Evolutionary conservation across 257 asterid genomes (phyloP).

Genomic region (Solanum appendiculatum): DNA sequence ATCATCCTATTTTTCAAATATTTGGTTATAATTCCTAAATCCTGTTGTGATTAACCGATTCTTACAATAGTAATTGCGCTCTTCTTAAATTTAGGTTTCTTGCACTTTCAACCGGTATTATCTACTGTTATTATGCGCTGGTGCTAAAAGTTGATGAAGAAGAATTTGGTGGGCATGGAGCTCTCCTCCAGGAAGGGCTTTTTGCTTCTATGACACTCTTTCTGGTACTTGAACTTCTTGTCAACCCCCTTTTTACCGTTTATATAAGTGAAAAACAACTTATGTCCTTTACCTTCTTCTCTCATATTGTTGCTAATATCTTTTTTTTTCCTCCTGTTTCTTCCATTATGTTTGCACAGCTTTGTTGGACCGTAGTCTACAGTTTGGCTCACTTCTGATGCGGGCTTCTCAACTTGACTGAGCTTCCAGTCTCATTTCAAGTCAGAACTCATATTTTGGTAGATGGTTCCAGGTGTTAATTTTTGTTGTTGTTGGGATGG

Average conservation of each 20-base stretch:
- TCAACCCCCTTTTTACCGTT: neutral
- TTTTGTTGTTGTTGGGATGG: neutral
- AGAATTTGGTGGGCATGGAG: conserved; percentile 91
- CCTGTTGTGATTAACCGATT: neutral
- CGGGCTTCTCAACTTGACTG: neutral
- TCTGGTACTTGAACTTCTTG: conserved; percentile 39
- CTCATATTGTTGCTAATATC: neutral
- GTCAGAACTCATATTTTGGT: neutral
- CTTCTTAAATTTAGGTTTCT: conserved; percentile 33
- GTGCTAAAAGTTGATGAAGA: conserved; percentile 86
- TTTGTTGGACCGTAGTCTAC: conserved; percentile 87
- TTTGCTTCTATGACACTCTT: conserved; percentile 85
- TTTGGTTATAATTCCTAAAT: neutral
- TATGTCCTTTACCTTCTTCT: neutral
- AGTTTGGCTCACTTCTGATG: conserved; percentile 88
- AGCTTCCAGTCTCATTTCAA: neutral
- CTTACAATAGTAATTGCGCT: neutral
- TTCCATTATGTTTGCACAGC: conserved; percentile 30
- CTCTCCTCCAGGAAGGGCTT: conserved; percentile 92
- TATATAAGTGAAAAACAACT: neutral
- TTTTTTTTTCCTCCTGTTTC: neutral
- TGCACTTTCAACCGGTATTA: conserved; percentile 61
- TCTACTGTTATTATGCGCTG: conserved; percentile 70
- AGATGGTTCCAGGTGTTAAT: neutral
- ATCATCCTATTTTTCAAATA: neutral